Evolutionary conservation across 129 eudicot genomes (phyloP), one percentile per base, ranked within the genome.

Genomic region (Pulicaria dysenterica): DNA sequence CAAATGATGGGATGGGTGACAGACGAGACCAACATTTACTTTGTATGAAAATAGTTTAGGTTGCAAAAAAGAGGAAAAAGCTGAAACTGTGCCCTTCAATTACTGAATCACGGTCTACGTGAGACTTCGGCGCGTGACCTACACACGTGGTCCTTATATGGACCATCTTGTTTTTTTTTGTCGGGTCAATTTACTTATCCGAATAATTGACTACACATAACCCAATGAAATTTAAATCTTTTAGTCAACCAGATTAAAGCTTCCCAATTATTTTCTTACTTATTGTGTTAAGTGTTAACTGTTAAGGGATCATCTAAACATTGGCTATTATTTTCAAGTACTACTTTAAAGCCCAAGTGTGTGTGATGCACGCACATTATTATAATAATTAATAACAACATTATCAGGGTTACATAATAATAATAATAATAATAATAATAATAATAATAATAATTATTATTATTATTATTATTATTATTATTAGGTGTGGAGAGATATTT

Each of bases 111-210:
- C 31, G 2, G 31, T 43, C 16, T 19, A 63, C 55, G 55, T 19
- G 38, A 46, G 13, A 11, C 0, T 46, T 46, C 13, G 15, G 72
- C 72, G 72, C 79, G 72, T 74, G 79, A 11, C 3, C 0, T 63
- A 63, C 57, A 44, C 1, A 62, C 50, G 71, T 50, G 71, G 72
- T 74, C 64, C 71, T 9, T 17, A 3, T 49, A 48, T 61, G 69
- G 69, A 59, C 69, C 69, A 73, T 46, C 41, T 53, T 58, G 45
- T 64, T 64, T 64, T 64, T 64, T 44, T 53, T 5, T 54, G 72
- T 74, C 72, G 48, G 47, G 51, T 73, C 51, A 48, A 51, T 37
- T 11, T 59, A 49, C 46, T 62, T 13, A 40, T 41, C 63, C 48
- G 8, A 37, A 6, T 34, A 71, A 73, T 62, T 72, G 77, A 72